Base-by-base conservation (phyloP, 1,284 basidiomycete species). In the Austropuccinia psidii region DNA sequence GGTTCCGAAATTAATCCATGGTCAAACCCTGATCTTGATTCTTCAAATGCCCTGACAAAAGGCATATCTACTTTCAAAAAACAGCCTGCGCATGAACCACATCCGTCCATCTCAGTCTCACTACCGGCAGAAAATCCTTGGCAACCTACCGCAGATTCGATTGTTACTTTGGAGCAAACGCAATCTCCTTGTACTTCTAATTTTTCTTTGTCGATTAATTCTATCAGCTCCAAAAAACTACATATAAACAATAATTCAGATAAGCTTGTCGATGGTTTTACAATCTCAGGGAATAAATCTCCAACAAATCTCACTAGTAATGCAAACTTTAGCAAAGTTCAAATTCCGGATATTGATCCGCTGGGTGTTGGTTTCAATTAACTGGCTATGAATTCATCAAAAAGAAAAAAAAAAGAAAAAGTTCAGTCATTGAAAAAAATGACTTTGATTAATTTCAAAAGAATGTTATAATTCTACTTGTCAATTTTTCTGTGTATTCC, bases 301-400 rank as follows among this genome's bases (percentile, higher is more conserved):
- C 61, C 21, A 29, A 41, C 15, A 24, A 27, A 31, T 33, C 61
- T 4, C 61, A 64, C 29, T 24, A 47, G 17, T 9, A 27, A 45
- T 45, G 11, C n/a, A 45, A 11, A 13, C 13, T 54, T 37, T 31
- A 33, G 50, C 41, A 31, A 33, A 24, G 17, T 31, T 37, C 31
- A 67, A 27, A 35, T 49, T 37, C 11, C 47, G 17, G 65, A 55
- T 35, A 67, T 67, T n/a, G 65, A 67, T 50, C 65, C 67, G 33
- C 33, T 69, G n/a, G 67, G 67, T 15, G 67, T 69, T 4, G 67
- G 67, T 2, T 69, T 69, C 27, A 58, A 24, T 52, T 67, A 47
- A 66, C 17, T 62, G 29, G 17, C 52, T 54, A 5, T 4, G 29
- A 24, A 6, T 27, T 27, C 5, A 50, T 27, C 49, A 50, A n/a